phyloP scores from a whole-genome alignment of 2,329 filamentous ascomycete genomes.

The Phaeosphaeriaceae sp. region DNA sequence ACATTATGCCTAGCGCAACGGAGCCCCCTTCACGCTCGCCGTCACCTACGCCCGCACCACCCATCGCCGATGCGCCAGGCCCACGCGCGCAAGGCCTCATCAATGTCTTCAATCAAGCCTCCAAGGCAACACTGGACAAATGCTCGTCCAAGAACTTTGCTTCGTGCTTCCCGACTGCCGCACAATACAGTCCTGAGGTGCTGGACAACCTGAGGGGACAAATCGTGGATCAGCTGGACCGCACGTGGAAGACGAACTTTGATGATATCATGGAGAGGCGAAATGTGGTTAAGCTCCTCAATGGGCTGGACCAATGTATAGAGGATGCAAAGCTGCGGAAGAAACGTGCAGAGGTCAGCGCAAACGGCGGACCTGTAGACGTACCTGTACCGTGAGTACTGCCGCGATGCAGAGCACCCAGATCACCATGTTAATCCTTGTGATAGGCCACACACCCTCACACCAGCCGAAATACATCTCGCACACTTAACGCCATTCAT shows the following conservation, averaged over 20 bases:
- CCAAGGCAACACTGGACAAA: constrained; percentile 66
- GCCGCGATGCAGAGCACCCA: background rate
- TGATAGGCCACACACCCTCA: constrained; percentile 63
- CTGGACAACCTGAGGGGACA: constrained; percentile 65
- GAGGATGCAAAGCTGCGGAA: constrained; percentile 64
- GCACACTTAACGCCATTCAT: constrained; percentile 67
- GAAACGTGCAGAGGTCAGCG: constrained; percentile 49
- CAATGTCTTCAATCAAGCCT: constrained; percentile 66
- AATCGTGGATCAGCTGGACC: constrained; percentile 65
- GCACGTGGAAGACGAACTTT: constrained; percentile 64
- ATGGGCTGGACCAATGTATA: constrained; percentile 66
- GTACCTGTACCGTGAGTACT: constrained; percentile 56
- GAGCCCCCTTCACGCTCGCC: constrained; percentile 49
- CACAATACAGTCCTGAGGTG: constrained; percentile 62
- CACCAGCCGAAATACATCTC: constrained; percentile 62
- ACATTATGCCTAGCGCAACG: constrained; percentile 39
- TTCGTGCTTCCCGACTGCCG: constrained; percentile 69
- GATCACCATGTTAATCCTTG: constrained; percentile 11
- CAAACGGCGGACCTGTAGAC: constrained; percentile 44
- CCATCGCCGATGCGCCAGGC: constrained; percentile 62
- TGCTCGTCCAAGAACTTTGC: constrained; percentile 68
- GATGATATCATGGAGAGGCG: constrained; percentile 65
- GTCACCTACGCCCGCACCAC: constrained; percentile 61
- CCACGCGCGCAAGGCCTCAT: constrained; percentile 66
- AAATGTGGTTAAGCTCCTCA: constrained; percentile 64